These are phyloP conservation scores for Phytopythium vexans DNA, from an alignment of 352 stramenopile species.

Conservation along the genomic window DNA sequence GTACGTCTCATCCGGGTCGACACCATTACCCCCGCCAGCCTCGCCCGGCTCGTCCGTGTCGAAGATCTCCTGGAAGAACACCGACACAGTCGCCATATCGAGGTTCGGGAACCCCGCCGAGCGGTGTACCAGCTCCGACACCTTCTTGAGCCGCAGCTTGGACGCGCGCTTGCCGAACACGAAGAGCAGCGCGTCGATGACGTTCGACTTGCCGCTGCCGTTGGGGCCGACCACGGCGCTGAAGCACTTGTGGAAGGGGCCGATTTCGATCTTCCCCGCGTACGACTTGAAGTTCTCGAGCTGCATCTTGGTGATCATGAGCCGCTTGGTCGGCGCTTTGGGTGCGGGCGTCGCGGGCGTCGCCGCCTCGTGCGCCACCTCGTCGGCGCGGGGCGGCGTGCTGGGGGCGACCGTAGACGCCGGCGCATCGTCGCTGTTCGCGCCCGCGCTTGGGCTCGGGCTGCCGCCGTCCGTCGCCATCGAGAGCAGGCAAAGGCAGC, in stretches of 20 bases:
- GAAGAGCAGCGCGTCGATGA: conserved; percentile 99
- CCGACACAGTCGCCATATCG: conserved; percentile 94
- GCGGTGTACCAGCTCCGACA: conserved; percentile 99
- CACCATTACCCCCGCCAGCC: neutral
- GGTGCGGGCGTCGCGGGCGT: conserved; percentile 15
- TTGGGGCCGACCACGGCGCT: conserved; percentile 98
- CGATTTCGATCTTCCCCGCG: conserved; percentile 94
- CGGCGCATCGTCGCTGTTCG: too few relatives aligned
- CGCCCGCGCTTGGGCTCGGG: too few relatives aligned
- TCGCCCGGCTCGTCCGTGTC: conserved; percentile 41
- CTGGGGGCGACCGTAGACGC: neutral
- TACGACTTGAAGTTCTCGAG: conserved; percentile 99
- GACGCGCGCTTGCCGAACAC: conserved; percentile 99
- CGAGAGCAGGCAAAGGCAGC: too few relatives aligned
- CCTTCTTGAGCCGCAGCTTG: conserved; percentile 93
- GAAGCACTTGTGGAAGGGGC: conserved; percentile 99
- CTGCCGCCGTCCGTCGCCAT: too few relatives aligned
- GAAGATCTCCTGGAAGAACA: conserved; percentile 98
- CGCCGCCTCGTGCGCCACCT: neutral
- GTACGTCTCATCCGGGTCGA: conserved; percentile 89
- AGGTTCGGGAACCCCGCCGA: conserved; percentile 89
- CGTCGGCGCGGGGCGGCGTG: neutral
- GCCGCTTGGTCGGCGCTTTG: conserved; percentile 42
- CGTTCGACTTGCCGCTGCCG: conserved; percentile 99
- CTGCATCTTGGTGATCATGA: conserved; percentile 98